Evolutionary conservation across 2,329 filamentous ascomycete genomes (phyloP).

Genomic region (Pestalotiopsis sp.): DNA sequence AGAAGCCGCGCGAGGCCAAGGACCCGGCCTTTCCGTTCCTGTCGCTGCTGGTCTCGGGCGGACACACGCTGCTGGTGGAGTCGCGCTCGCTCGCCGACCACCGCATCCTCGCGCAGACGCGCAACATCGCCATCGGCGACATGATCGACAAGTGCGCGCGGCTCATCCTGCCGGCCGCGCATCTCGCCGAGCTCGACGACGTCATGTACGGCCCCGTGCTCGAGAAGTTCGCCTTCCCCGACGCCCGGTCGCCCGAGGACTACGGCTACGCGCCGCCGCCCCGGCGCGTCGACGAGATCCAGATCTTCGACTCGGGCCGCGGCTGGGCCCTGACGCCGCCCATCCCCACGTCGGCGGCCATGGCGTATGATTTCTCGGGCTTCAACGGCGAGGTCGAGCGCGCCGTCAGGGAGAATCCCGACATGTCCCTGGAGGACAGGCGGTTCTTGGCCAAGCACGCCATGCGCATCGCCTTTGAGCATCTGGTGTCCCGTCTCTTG

Average conservation of each 20-base stretch:
- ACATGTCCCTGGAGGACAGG: conserved; percentile 60
- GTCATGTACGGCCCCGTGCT: conserved; percentile 82
- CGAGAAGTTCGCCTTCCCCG: conserved; percentile 75
- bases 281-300: conserved; percentile 59
- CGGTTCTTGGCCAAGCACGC: conserved; percentile 67
- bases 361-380: conserved; percentile 75
- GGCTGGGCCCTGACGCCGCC: conserved; percentile 71
- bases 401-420: conserved; percentile 40
- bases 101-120: conserved; percentile 68
- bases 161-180: conserved; percentile 64
- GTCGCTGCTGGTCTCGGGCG: conserved; percentile 85
- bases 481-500: conserved; percentile 74
- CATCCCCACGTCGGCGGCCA: conserved; percentile 54
- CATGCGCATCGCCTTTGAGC: conserved; percentile 85
- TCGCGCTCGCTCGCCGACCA: conserved; percentile 70
- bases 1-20: not conserved
- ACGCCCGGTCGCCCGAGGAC: conserved; percentile 30
- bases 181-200: conserved; percentile 54
- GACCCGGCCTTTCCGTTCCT: conserved; percentile 77
- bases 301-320: conserved; percentile 36
- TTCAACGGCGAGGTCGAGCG: conserved; percentile 66
- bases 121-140: conserved; percentile 87
- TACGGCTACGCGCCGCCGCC: conserved; percentile 59
- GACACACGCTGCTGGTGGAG: conserved; percentile 84
- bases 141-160: conserved; percentile 86